Conservation (phyloP, 805 yeast species). For the Metschnikowia baotianmanensis region DNA sequence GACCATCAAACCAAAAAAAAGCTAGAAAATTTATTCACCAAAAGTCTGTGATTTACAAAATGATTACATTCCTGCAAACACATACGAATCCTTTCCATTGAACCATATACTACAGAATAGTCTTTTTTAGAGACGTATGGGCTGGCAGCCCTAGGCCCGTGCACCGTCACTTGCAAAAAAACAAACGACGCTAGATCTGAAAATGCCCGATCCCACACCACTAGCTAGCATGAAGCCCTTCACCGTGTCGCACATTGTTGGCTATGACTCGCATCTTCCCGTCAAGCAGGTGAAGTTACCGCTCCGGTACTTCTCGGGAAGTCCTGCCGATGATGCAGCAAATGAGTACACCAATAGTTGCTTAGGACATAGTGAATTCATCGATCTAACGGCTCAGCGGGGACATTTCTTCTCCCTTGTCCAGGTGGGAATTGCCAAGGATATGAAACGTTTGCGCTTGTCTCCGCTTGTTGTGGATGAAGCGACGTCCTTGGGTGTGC, state of each 20-base stretch:
- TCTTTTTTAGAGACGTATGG: too few species aligned
- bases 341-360: conserved; percentile 13
- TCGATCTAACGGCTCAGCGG: conserved; percentile 15
- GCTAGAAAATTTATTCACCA: too few species aligned
- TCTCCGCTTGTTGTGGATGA: conserved; percentile 39
- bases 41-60: too few species aligned
- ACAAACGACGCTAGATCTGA: neutral
- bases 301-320: conserved; percentile 13
- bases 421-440: conserved; percentile 29
- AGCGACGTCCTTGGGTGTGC: conserved; percentile 30
- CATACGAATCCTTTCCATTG: too few species aligned
- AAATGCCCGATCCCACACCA: neutral
- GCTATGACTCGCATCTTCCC: conserved; percentile 19
- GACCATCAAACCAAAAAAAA: too few species aligned
- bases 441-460: conserved; percentile 31
- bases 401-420: conserved; percentile 16
- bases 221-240: conserved; percentile 12
- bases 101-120: too few species aligned
- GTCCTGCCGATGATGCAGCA: conserved; percentile 1
- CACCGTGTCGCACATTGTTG: conserved; percentile 15
- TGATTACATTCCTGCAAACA: too few species aligned
- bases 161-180: neutral
- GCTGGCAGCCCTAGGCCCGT: too few species aligned
- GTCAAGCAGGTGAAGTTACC: conserved; percentile 17
- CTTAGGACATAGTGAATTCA: conserved; percentile 15